Evolutionary conservation across 495 filamentous ascomycete species (phyloP), one percentile per base, ranked within the genome.

Genomic region (Parachaetomium inaequale): DNA sequence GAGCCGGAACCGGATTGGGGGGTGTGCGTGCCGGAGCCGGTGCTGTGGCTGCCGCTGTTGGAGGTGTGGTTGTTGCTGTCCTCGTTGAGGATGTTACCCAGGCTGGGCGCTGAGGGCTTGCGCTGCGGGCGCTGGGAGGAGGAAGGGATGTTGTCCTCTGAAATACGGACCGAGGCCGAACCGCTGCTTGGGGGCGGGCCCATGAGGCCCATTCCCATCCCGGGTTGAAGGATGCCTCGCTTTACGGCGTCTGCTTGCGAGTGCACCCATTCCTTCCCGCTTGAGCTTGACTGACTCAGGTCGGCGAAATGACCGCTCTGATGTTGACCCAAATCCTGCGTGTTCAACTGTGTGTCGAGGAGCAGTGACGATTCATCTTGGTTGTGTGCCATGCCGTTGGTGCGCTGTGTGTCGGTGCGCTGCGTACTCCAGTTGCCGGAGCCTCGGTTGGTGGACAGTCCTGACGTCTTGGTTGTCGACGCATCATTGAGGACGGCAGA

Each of bases 401-500:
- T 86, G 53, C 74, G 74, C 70, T 92, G 88, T 1, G 87, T 88
- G 64, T 87, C 88, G 6, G 85, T 85, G 53, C 74, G 74, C 69
- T 92, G 88, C 1, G 87, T 88, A 65, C 85, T 85, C 67, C 81
- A 79, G 63, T 83, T 74, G 2, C 71, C 78, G 34, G 81, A 81
- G 23, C 55, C 65, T 5, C 75, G 71, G 65, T 76, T 65, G 7
- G 86, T 88, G 66, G 90, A 92, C 65, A 90, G 86, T 40, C 88
- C 85, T 21, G 79, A 79, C 5, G 88, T 91, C 43, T 88, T 89
- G n/a, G 90, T 92, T 0, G 91, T 94, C 8, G 92, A 96, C 4
- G 92, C 92, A 66, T 92, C 88, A 66, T 96, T 96, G 29, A 83
- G 74, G 62, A 93, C 85, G 47, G 90, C 88, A 4, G 81, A 85